Percentiles rank a stretch among this genome's conserved stretches.
These are phyloP conservation scores for Flaveria robusta DNA, from an alignment of 129 eudicot genomes.

Conservation along the genomic window DNA sequence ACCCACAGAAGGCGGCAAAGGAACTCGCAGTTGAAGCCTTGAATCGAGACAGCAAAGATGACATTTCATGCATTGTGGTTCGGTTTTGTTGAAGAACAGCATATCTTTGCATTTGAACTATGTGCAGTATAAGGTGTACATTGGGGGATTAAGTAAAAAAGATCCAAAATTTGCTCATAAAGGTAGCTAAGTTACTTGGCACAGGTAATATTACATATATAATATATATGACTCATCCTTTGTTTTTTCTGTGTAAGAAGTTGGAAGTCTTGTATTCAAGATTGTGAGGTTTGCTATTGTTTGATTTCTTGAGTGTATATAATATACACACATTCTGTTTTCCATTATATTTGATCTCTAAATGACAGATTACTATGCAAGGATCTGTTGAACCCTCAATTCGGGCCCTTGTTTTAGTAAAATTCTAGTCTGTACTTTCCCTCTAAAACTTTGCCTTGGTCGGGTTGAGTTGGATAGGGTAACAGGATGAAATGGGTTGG, in stretches of 20 bases:
- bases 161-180: slow-evolving; percentile 34
- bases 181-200: slow-evolving; percentile 34
- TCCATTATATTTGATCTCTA: background rate
- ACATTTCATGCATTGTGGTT: slow-evolving; percentile 84
- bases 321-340: slow-evolving; percentile 32
- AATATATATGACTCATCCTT: slow-evolving; percentile 29
- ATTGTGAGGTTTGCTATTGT: slow-evolving; percentile 47
- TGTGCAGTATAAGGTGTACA: slow-evolving; percentile 55
- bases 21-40: slow-evolving; percentile 68
- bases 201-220: slow-evolving; percentile 26
- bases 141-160: slow-evolving; percentile 38
- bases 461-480: background rate
- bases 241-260: slow-evolving; percentile 39
- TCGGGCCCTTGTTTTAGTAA: background rate
- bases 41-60: slow-evolving; percentile 76
- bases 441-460: background rate
- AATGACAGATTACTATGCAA: background rate
- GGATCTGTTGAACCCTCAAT: too few species aligned
- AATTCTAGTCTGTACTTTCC: too few species aligned
- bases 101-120: slow-evolving; percentile 16
- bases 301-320: slow-evolving; percentile 54
- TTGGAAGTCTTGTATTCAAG: slow-evolving; percentile 39
- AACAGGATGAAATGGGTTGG: background rate
- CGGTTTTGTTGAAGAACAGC: slow-evolving; percentile 52
- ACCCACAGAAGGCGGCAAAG: slow-evolving; percentile 85